Evolutionary conservation across 768 basidiomycete genomes (phyloP).

Genomic region (Cyclocybe aegerita): DNA sequence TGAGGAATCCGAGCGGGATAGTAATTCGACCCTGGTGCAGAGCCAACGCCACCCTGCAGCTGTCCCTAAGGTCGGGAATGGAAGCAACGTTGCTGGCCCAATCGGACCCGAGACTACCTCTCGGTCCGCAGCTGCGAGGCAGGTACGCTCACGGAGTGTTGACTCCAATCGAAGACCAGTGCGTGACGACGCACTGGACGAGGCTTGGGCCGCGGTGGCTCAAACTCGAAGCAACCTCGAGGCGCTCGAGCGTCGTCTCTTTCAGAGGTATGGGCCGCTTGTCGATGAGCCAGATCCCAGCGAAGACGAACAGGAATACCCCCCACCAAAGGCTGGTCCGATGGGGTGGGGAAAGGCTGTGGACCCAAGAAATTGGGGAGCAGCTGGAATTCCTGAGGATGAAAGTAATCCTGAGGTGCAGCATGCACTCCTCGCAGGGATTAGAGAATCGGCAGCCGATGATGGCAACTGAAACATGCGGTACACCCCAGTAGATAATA

Average conservation of each 20-base stretch:
- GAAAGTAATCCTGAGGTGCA: not conserved
- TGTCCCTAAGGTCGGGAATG: not conserved
- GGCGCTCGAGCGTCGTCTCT: not conserved
- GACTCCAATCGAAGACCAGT: not conserved
- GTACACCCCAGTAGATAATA: no score
- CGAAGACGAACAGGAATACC: no score
- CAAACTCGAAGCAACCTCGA: not conserved
- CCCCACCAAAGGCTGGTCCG: no score
- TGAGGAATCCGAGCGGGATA: no score
- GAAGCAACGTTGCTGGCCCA: not conserved
- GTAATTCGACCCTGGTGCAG: no score
- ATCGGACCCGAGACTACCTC: not conserved
- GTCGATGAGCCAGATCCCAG: not conserved
- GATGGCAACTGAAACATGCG: not conserved
- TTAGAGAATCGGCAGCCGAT: not conserved
- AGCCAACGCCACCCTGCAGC: no score
- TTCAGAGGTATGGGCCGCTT: not conserved
- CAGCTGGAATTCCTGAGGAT: not conserved
- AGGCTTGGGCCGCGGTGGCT: constrained; percentile 1
- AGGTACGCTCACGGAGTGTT: not conserved
- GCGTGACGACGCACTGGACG: not conserved
- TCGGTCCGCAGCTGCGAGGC: no score
- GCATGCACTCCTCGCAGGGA: not conserved
- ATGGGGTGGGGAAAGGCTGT: not conserved
- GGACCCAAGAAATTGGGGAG: constrained; percentile 4